Evolutionary conservation across 176 grass and related monocot genomes (phyloP), one percentile per base, ranked within the genome.

Genomic region (Elymus sibiricus): DNA sequence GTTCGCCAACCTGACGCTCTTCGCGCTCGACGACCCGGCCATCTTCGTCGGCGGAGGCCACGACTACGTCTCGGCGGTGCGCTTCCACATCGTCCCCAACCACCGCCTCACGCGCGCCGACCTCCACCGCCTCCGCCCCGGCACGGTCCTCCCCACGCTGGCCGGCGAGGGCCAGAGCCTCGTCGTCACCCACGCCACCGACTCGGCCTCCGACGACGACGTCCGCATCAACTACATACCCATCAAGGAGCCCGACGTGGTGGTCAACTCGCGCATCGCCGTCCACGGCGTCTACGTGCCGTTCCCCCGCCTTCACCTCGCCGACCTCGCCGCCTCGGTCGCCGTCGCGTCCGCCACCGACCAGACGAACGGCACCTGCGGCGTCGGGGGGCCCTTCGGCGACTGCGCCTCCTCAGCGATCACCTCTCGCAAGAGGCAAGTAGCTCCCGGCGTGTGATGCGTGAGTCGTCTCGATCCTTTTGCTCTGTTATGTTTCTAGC

Each of bases 161-260:
- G 91, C 86, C 63, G 49, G 84, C 42, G 79, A 87, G 82, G 85
- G 88, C 8, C 84, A 93, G 63, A 80, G 86, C 74, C 87, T 96
- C 79, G 72, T 96, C 80, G 70, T 93, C 84, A 92, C 89, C 34
- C 91, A 77, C 63, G 89, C 16, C 49, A 16, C 47, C 15, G 49
- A 2, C 49, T 53, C 49, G 47, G 47, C 47, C 47, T 49, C 86
- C 21, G 2, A n/a, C 6, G 29, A 80, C 67, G 85, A 89, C 59
- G 70, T 95, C 74, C 70, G 84, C 73, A 91, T 96, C 81, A 96
- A 96, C 87, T 90, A 96, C 82, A 81, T 96, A 11, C 89, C 94
- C 66, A 64, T 96, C 42, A 96, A 93, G 91, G 79, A 84, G 3
- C 82, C 87, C 38, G 87, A 96, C 65, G 87, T 81, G 62, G 94